These are phyloP conservation scores for Boletus rubropictus DNA, from an alignment of 768 basidiomycete species.

Conservation along the genomic window DNA sequence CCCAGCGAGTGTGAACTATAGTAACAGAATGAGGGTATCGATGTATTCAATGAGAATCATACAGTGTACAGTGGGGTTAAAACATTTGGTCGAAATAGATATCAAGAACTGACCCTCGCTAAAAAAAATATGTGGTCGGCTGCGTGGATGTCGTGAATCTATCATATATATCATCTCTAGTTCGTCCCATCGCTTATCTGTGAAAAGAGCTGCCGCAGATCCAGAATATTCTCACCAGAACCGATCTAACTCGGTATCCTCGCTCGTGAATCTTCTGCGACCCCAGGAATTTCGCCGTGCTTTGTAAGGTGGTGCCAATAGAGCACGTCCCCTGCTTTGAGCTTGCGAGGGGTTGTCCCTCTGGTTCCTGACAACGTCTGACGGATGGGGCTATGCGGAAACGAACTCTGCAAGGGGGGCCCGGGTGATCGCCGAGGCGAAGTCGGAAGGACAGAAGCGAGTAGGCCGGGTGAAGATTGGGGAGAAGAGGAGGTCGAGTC, in stretches of 20 bases:
- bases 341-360: conserved; percentile 26
- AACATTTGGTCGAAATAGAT: conserved; percentile 30
- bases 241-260: conserved; percentile 20
- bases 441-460: conserved; percentile 13
- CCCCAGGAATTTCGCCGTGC: conserved; percentile 68
- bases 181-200: conserved; percentile 9
- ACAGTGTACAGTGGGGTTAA: conserved; percentile 26
- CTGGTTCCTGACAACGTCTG: conserved; percentile 12
- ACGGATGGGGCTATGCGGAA: conserved; percentile 7
- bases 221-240: conserved; percentile 22
- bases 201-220: conserved; percentile 9
- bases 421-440: conserved; percentile 24
- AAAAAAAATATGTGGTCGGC: conserved; percentile 11
- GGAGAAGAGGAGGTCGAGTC: conserved; percentile 21
- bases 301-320: conserved; percentile 74
- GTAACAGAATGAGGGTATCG: conserved; percentile 32
- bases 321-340: conserved; percentile 56
- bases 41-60: conserved; percentile 28
- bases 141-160: conserved; percentile 26
- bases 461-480: conserved; percentile 23
- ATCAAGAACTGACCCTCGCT: conserved; percentile 19
- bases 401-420: conserved; percentile 11
- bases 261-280: conserved; percentile 57
- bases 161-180: conserved; percentile 17
- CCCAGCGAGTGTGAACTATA: conserved; percentile 23